Percentiles rank a stretch among this genome's conserved stretches.
Conservation (phyloP, 805 yeast species). For the Starmerella geochares region DNA sequence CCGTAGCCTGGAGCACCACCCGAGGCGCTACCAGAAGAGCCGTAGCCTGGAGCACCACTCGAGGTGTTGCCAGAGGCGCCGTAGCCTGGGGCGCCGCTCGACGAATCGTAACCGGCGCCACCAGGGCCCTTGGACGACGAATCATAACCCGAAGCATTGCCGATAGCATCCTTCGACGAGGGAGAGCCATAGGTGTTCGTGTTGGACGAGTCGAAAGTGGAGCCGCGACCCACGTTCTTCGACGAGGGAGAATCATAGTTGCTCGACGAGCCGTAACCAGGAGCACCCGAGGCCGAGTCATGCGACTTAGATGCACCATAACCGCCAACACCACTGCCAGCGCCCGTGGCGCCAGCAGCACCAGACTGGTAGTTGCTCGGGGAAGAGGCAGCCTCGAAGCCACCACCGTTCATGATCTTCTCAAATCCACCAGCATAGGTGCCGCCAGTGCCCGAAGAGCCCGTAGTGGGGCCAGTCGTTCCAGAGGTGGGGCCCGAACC, state of each 20-base stretch:
- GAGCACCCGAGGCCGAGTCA: constrained; percentile 30
- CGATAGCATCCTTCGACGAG: background rate
- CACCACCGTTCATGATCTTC: constrained; percentile 15
- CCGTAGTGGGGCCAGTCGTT: background rate
- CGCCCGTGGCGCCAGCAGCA: background rate
- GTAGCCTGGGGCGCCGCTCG: background rate
- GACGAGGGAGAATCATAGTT: too few relatives aligned
- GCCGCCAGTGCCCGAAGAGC: background rate
- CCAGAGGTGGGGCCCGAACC: background rate
- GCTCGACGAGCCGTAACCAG: background rate
- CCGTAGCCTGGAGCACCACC: background rate
- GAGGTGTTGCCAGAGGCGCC: background rate
- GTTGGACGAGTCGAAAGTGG: constrained; percentile 14
- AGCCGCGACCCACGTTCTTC: background rate
- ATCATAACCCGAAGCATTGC: constrained; percentile 15
- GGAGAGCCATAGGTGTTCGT: constrained; percentile 17
- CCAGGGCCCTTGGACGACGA: background rate
- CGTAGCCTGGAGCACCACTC: constrained; percentile 23
- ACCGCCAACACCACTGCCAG: constrained; percentile 20
- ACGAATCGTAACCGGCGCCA: constrained; percentile 20
- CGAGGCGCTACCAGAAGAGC: constrained; percentile 4
- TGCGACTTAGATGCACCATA: too few relatives aligned
- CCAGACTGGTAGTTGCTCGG: constrained; percentile 10
- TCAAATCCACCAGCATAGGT: constrained; percentile 20
- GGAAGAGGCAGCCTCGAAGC: constrained; percentile 18